Evolutionary conservation across 2,329 filamentous ascomycete genomes (phyloP).

Genomic region (Piedraia hortae): DNA sequence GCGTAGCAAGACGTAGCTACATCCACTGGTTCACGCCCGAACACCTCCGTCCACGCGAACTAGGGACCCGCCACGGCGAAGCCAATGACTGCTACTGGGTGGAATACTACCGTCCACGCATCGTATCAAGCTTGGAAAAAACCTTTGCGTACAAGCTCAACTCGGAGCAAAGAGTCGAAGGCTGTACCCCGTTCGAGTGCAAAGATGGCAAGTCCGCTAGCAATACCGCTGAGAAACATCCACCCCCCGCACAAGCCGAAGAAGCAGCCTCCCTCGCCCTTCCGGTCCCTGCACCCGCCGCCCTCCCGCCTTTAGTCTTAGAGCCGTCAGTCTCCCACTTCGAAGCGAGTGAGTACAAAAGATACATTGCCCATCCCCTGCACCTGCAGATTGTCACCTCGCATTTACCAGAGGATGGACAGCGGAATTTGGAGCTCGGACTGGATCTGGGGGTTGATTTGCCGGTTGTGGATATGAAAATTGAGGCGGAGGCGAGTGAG

Average conservation of each 20-base stretch:
- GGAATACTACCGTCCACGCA: constrained; percentile 79
- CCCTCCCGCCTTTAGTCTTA: constrained; percentile 61
- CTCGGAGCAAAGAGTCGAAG: too few relatives aligned
- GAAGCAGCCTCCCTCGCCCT: too few relatives aligned
- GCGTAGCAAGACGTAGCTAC: constrained; percentile 40
- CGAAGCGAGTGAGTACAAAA: constrained; percentile 64
- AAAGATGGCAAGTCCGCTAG: constrained; percentile 29
- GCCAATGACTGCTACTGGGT: constrained; percentile 69
- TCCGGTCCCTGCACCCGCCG: constrained; percentile 39
- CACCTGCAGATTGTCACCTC: constrained; percentile 62
- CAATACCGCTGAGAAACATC: constrained; percentile 1
- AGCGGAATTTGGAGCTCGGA: too few relatives aligned
- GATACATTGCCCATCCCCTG: constrained; percentile 72
- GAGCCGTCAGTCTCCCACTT: constrained; percentile 52
- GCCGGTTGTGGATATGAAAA: constrained; percentile 61
- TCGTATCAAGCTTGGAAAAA: constrained; percentile 69
- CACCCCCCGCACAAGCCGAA: constrained; percentile 1
- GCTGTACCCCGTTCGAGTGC: constrained; percentile 37
- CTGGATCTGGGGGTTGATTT: too few relatives aligned
- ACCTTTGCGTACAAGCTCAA: constrained; percentile 86
- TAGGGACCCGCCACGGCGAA: constrained; percentile 1
- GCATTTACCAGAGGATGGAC: constrained; percentile 31
- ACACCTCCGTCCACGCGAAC: constrained; percentile 21
- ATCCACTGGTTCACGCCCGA: constrained; percentile 68
- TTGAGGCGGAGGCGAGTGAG: constrained; percentile 36